Percentiles rank a stretch among this genome's conserved stretches.
These are phyloP conservation scores for Barnettozyma sp. DNA, from an alignment of 805 yeast species.

Conservation along the genomic window DNA sequence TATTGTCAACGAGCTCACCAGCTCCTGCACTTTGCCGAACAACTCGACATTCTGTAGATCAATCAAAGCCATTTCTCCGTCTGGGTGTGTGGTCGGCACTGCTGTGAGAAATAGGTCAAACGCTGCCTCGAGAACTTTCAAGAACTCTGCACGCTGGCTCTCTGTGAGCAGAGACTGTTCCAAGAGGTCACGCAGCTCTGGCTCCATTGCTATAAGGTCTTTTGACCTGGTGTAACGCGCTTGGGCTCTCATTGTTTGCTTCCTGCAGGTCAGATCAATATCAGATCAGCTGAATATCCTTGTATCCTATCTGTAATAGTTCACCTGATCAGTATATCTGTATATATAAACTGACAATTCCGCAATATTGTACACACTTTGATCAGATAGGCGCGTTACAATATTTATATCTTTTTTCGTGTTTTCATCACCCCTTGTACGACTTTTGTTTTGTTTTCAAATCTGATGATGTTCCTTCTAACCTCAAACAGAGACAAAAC, in stretches of 20 bases:
- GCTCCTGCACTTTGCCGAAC: conserved; percentile 28
- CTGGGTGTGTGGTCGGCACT: conserved; percentile 1
- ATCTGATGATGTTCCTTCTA: neutral
- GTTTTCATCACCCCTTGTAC: too few relatives aligned
- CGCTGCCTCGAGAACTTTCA: conserved; percentile 17
- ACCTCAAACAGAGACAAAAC: neutral
- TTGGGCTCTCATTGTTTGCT: too few relatives aligned
- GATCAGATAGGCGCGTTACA: too few relatives aligned
- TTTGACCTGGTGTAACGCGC: conserved; percentile 15
- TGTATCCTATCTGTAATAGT: too few relatives aligned
- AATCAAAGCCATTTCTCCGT: conserved; percentile 18
- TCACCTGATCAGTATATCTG: too few relatives aligned
- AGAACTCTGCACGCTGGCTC: conserved; percentile 18
- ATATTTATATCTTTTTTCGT: too few relatives aligned
- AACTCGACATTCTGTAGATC: conserved; percentile 24
- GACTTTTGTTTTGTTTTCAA: neutral
- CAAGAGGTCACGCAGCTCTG: conserved; percentile 23
- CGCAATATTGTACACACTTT: too few relatives aligned
- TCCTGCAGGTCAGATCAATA: too few relatives aligned
- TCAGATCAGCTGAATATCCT: too few relatives aligned
- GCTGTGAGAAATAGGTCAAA: conserved; percentile 27
- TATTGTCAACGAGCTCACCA: conserved; percentile 28
- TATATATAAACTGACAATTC: too few relatives aligned
- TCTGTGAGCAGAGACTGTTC: conserved; percentile 12
- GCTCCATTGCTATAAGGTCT: conserved; percentile 29